phyloP scores from a whole-genome alignment of 169 alveolate species.

The Plasmodium knowlesi region DNA sequence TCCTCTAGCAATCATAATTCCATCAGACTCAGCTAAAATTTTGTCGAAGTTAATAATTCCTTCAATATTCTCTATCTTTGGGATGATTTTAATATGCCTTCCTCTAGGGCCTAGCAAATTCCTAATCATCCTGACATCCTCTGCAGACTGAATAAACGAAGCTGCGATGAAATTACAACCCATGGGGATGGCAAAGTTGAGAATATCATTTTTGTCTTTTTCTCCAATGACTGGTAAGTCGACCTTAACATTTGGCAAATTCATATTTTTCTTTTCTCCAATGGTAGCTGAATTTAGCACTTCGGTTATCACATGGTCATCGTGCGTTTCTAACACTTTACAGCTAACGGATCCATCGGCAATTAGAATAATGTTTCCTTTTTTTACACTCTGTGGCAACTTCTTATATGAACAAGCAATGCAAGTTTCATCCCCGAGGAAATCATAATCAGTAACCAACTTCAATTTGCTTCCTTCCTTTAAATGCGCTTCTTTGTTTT shows the following conservation, averaged over 20 bases:
- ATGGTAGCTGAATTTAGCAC: constrained; percentile 94
- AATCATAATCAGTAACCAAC: constrained; percentile 95
- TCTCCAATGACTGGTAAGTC: constrained; percentile 98
- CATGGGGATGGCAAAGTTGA: constrained; percentile 96
- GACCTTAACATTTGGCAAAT: constrained; percentile 97
- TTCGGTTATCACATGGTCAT: constrained; percentile 86
- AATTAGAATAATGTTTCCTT: constrained; percentile 94
- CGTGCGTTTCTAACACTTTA: constrained; percentile 92
- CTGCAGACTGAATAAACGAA: constrained; percentile 89
- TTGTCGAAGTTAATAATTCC: constrained; percentile 96
- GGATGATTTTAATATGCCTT: constrained; percentile 94
- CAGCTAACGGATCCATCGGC: constrained; percentile 98
- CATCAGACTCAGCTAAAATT: constrained; percentile 96
- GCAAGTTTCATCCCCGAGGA: constrained; percentile 92
- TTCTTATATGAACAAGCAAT: constrained; percentile 95
- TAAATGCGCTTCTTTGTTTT: constrained; percentile 91
- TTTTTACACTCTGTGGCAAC: constrained; percentile 94
- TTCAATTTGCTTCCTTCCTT: constrained; percentile 93
- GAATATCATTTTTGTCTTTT: constrained; percentile 96
- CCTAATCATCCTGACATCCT: constrained; percentile 83
- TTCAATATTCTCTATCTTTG: constrained; percentile 98
- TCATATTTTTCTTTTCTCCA: constrained; percentile 98
- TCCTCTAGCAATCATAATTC: constrained; percentile 99
- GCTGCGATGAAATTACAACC: constrained; percentile 96
- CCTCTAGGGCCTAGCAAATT: constrained; percentile 90